Base-by-base conservation (phyloP, 2,329 filamentous ascomycete genomes). In the Cephalotrichum gorgonifer region DNA sequence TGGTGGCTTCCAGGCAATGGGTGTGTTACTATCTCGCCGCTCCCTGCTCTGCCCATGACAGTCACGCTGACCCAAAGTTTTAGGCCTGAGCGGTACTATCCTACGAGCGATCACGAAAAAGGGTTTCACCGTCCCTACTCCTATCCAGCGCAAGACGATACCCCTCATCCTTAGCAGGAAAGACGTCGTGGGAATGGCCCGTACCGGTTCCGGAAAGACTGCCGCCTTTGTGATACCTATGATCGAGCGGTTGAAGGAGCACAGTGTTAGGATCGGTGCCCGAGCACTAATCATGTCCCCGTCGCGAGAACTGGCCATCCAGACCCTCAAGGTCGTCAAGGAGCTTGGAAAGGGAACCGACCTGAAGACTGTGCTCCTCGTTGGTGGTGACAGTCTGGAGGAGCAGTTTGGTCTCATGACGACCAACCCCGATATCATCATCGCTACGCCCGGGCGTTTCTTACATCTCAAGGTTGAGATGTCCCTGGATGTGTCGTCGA, bases 191-290 rank as follows among this genome's bases (percentile, higher is more conserved):
- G 94, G 90, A 56, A 98, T 98, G 93, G 93, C 93, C 7, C 78
- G 94, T 56, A 98, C 94, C n/a, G 93, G 93, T 63, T 97, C 90
- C 20, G 93, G 93, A 71, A 98, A 98, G 73, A 98, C 94, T 1
- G 93, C 90, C 1, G 93, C 93, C 22, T 98, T 98, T 65, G 89
- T 97, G 25, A 94, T 98, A 55, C 93, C 93, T 41, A 95, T 98
- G 91, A 89, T 98, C 53, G 88, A 98, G 70, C 86, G 85, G 55
- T 72, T 98, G 53, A 94, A 90, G 65, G 78, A 81, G 23, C 94
- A 98, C 65, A 95, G 86, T 61, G 83, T 83, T 27, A 85, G 85
- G 59, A 83, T 97, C 54, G 93, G 94, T 47, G 82, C 88, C 42
- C 79, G 93, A 59, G 93, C 85, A 12, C 72, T 98, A 52, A 85